Evolutionary conservation across 257 asterid species (phyloP).

Genomic region (Solanum sparsipilum): DNA sequence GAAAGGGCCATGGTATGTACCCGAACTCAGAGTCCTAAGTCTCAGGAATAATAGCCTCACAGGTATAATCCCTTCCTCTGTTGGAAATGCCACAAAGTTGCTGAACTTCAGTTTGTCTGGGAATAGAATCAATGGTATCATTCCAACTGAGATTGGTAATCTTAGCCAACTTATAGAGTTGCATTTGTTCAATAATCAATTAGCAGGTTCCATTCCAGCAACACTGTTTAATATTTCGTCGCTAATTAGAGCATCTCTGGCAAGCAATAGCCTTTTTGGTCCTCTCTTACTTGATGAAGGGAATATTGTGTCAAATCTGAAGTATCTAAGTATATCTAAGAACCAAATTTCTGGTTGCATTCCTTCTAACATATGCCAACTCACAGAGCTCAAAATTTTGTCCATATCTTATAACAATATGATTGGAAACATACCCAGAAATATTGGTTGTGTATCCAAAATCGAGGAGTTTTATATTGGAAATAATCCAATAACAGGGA

Average conservation of each 20-base stretch:
- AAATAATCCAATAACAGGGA: slow-evolving; percentile 4
- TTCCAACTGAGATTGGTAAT: slow-evolving; percentile 5
- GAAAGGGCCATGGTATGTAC: background rate
- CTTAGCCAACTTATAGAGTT: background rate
- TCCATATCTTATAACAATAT: slow-evolving; percentile 8
- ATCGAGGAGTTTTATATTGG: slow-evolving; percentile 14
- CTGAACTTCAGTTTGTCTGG: background rate
- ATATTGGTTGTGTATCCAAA: background rate
- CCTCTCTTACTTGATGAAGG: background rate
- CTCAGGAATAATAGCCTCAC: background rate
- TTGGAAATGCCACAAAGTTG: background rate
- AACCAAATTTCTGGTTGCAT: slow-evolving; percentile 10
- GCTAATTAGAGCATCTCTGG: background rate
- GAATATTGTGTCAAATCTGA: background rate
- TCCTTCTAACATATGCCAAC: slow-evolving; percentile 19
- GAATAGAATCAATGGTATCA: background rate
- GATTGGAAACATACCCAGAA: slow-evolving; percentile 3
- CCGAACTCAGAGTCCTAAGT: slow-evolving; percentile 4
- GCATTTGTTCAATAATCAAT: background rate
- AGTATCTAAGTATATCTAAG: background rate
- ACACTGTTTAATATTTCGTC: slow-evolving; percentile 20
- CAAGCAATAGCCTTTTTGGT: slow-evolving; percentile 15
- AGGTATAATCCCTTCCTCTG: background rate
- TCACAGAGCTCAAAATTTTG: background rate
- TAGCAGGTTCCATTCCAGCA: slow-evolving; percentile 19